Conservation (phyloP, 1,284 basidiomycete genomes). For the Pterula multifida region DNA sequence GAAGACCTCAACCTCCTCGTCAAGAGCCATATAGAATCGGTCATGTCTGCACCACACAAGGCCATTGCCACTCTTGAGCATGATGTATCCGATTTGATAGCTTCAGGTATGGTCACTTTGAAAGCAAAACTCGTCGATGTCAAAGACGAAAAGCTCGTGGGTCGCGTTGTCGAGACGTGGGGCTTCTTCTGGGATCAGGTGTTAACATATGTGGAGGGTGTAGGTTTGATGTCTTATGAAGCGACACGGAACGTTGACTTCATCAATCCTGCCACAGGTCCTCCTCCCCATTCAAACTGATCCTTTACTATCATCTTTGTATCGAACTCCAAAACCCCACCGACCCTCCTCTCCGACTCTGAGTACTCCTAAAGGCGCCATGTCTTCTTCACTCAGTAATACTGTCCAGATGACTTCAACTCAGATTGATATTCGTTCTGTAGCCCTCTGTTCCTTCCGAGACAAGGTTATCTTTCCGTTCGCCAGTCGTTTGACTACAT, state of each 20-base stretch:
- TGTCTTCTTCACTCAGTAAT: conserved; percentile 20
- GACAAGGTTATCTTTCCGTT: conserved; percentile 66
- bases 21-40: conserved; percentile 61
- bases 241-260: neutral
- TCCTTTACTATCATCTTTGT: conserved; percentile 50
- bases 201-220: conserved; percentile 81
- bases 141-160: conserved; percentile 66
- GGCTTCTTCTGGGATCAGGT: conserved; percentile 91
- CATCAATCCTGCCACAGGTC: conserved; percentile 30
- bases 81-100: conserved; percentile 76
- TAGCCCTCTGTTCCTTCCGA: conserved; percentile 72
- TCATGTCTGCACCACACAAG: conserved; percentile 52
- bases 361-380: conserved; percentile 32
- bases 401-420: conserved; percentile 18
- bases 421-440: conserved; percentile 67
- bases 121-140: conserved; percentile 70
- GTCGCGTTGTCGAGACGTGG: conserved; percentile 81
- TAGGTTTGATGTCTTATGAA: conserved; percentile 23
- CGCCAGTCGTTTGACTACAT: conserved; percentile 39
- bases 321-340: conserved; percentile 47
- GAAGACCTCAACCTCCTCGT: conserved; percentile 85
- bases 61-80: conserved; percentile 59
- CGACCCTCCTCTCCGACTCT: conserved; percentile 46
- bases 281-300: conserved; percentile 71
- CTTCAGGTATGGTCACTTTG: conserved; percentile 84